A percentile compares a stretch with the other conserved stretches of the same genome.
Evolutionary conservation across 192 early-diverging fungal species (phyloP).

Genomic region (Polychytrium aggregatum): DNA sequence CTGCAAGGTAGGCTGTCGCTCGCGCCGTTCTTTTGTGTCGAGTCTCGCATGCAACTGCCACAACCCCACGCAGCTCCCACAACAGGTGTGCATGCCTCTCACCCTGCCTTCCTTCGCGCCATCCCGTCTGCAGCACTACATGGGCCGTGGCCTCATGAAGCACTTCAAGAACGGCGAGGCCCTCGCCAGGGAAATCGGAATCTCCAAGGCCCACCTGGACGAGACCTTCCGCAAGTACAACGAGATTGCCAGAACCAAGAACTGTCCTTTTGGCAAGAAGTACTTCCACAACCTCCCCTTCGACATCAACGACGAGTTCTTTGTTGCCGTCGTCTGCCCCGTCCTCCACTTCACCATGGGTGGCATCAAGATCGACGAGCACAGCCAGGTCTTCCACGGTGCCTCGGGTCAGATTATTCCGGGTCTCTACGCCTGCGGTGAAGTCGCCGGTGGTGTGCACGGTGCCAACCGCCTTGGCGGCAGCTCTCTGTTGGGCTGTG

Average conservation of each 20-base stretch:
- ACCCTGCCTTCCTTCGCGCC: background rate
- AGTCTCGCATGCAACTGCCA: background rate
- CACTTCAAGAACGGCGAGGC: slow-evolving; percentile 62
- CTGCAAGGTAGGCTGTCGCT: slow-evolving; percentile 39
- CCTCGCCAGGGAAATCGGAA: slow-evolving; percentile 66
- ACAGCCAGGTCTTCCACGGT: slow-evolving; percentile 48
- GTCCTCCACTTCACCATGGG: slow-evolving; percentile 62
- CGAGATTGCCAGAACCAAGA: slow-evolving; percentile 36
- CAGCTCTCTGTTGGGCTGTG: slow-evolving; percentile 86
- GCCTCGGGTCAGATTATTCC: too few relatives aligned
- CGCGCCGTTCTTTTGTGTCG: background rate
- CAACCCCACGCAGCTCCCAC: background rate
- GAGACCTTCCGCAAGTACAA: slow-evolving; percentile 40
- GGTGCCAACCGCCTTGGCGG: slow-evolving; percentile 95
- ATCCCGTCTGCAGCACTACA: slow-evolving; percentile 48
- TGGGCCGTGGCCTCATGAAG: slow-evolving; percentile 81
- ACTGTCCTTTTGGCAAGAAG: slow-evolving; percentile 44
- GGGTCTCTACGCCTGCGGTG: slow-evolving; percentile 82
- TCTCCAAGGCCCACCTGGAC: slow-evolving; percentile 14
- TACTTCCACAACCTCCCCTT: slow-evolving; percentile 47
- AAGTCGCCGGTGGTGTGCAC: slow-evolving; percentile 92
- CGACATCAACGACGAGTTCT: slow-evolving; percentile 32
- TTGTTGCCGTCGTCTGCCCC: slow-evolving; percentile 43
- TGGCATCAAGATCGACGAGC: slow-evolving; percentile 71
- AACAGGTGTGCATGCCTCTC: background rate